Base-by-base conservation (phyloP, 495 filamentous ascomycete genomes). In the Bacidia gigantensis region DNA sequence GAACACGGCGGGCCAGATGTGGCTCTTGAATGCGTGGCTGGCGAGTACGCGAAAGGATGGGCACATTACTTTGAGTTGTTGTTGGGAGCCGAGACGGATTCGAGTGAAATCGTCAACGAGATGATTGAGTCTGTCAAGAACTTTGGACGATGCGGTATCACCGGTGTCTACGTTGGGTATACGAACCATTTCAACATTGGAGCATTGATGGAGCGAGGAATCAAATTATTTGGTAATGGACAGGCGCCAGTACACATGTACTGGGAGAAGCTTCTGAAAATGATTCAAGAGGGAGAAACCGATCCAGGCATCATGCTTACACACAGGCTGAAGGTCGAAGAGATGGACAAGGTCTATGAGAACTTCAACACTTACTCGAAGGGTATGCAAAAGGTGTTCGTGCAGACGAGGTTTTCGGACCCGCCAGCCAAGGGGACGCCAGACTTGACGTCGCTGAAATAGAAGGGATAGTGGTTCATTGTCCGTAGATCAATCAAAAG, bases 161-260 rank as follows among this genome's bases (percentile, higher is more conserved):
- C 86, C 0, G 87, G 84, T 32, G 78, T 89, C 44, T 90, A 90
- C 64, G 83, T 84, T 41, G 87, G 84, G 47, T 90, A 79, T 66
- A 84, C 82, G 3, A 89, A 81, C 57, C 82, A 88, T 56, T 87
- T 89, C 73, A 86, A 86, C 58, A 81, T 93, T 58, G 86, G 89
- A 25, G 75, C 86, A 0, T 59, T 95, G 18, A 95, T 95, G 89
- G 80, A 94, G 65, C 81, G 83, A 44, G 87, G 89, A 24, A 80
- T 94, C 56, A 78, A 80, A 0, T 72, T 94, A 14, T 83, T 85
- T 53, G 86, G 89, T 42, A 87, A 87, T 60, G 87, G 89, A 2
- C 88, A 94, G 63, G 83, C 85, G 0, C 87, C 85, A 0, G 86
- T 93, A 3, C 86, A 89, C 41, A 77, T 77, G 50, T 92, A 94